Base-by-base conservation (phyloP, 345 rosid species). In the Euclidium syriacum region DNA sequence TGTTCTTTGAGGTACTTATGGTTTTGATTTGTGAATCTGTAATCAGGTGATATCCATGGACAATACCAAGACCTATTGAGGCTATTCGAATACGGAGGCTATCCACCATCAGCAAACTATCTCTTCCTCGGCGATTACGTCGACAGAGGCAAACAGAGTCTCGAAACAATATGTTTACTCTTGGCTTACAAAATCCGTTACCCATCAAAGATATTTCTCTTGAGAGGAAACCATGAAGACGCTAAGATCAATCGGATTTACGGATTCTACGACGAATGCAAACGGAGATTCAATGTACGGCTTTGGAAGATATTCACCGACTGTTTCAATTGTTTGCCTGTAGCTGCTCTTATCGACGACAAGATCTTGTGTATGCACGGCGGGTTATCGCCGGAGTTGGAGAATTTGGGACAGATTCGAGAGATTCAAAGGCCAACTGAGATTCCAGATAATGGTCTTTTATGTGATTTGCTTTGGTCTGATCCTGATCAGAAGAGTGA, bases 341-440 rank as follows among this genome's bases (percentile, higher is more conserved):
- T 88, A 22, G 95, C 97, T 10, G 99, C 96, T 10, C 85, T 88
- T 34, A 79, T 95, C 24, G 97, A 88, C 56, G 84, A 73, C 22
- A 90, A 95, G 85, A 95, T 95, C 68, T 66, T 95, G 2, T 95
- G 99, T 58, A 95, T 95, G 99, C 99, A 95, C 7, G 99, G 99
- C 0, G 99, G 99, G 20, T 77, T 95, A 38, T 95, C 99, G 0
- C 98, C 95, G 0, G 96, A 86, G 26, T 47, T 95, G 79, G 79
- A 82, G 16, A 78, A 73, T 52, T 35, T 90, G 79, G 77, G 80
- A 18, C 98, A 90, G 78, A 86, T 95, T 64, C 79, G 73, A 68
- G 83, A 88, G 63, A 83, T 95, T 67, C 55, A 73, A 25, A 86
- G 99, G 81, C 96, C 99, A 50, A 78, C 86, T 0, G 99, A 95